Conservation (phyloP, 2,329 filamentous ascomycete species). For the Colletotrichum abscissum region DNA sequence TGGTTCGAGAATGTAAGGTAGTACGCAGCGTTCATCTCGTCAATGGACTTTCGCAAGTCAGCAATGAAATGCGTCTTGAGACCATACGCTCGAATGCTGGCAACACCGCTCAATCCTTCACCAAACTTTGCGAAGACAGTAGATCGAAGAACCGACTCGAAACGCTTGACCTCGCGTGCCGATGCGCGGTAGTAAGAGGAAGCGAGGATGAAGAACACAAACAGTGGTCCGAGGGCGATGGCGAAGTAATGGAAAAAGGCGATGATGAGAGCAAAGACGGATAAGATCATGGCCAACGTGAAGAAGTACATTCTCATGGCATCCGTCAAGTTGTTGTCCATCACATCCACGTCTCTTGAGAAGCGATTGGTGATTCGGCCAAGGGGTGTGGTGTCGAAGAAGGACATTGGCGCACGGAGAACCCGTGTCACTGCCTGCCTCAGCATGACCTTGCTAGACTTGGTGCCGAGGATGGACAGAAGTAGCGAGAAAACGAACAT, state of each 20-base stretch:
- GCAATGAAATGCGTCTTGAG: conserved; percentile 79
- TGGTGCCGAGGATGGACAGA: conserved; percentile 83
- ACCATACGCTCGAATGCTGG: conserved; percentile 91
- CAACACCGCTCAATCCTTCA: conserved; percentile 85
- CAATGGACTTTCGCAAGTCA: conserved; percentile 78
- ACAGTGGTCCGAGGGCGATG: conserved; percentile 71
- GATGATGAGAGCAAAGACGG: conserved; percentile 90
- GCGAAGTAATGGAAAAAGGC: conserved; percentile 94
- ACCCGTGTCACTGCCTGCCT: conserved; percentile 82
- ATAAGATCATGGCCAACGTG: conserved; percentile 83
- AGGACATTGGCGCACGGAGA: conserved; percentile 81
- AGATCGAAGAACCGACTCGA: conserved; percentile 89
- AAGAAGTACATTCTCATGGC: conserved; percentile 93
- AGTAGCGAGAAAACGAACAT: conserved; percentile 85
- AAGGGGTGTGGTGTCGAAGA: conserved; percentile 96
- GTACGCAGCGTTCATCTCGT: conserved; percentile 94
- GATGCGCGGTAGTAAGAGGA: conserved; percentile 91
- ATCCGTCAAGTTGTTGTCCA: conserved; percentile 93
- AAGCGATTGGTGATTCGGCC: conserved; percentile 97
- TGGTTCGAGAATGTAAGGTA: conserved; percentile 97
- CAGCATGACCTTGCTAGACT: conserved; percentile 84
- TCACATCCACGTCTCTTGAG: conserved; percentile 93
- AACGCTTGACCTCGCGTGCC: conserved; percentile 92
- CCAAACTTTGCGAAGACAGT: conserved; percentile 90
- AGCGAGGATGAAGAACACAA: conserved; percentile 82